These are phyloP conservation scores for Dichotomocladium elegans DNA, from an alignment of 371 early-diverging fungal species.

Conservation along the genomic window DNA sequence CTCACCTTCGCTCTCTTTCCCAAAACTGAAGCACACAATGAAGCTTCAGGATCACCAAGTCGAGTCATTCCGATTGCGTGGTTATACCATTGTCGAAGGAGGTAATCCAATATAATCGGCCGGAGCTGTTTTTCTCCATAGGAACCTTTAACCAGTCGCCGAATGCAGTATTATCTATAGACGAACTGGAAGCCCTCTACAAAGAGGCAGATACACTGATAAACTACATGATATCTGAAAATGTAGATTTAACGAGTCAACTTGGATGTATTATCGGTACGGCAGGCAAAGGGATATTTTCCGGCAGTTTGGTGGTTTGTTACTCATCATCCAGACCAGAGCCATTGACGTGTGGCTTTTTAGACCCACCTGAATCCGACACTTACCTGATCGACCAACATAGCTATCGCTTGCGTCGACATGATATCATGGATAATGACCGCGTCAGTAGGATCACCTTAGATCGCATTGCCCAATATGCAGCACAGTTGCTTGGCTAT, in stretches of 20 bases:
- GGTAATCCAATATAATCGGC: too few species aligned
- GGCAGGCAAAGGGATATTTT: background rate
- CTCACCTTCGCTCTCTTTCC: too few species aligned
- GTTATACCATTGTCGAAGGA: slow-evolving; percentile 13
- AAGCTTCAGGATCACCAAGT: too few species aligned
- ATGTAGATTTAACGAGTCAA: slow-evolving; percentile 35
- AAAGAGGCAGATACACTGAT: slow-evolving; percentile 46
- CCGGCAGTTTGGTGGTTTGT: background rate
- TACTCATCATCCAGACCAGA: too few species aligned
- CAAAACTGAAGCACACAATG: too few species aligned
- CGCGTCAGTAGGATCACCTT: slow-evolving; percentile 22
- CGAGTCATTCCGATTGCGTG: too few species aligned
- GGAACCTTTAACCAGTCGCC: too few species aligned
- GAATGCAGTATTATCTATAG: slow-evolving; percentile 16
- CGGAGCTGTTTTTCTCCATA: too few species aligned
- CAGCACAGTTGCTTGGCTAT: slow-evolving; percentile 24
- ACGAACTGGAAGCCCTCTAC: slow-evolving; percentile 26
- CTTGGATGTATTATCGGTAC: slow-evolving; percentile 53
- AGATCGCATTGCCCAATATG: slow-evolving; percentile 27
- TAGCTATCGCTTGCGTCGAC: slow-evolving; percentile 25
- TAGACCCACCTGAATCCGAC: slow-evolving; percentile 20
- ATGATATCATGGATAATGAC: slow-evolving; percentile 11
- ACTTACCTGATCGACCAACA: slow-evolving; percentile 17
- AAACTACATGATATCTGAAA: slow-evolving; percentile 47
- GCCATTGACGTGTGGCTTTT: slow-evolving; percentile 48